Conservation (phyloP, 805 yeast species). For the Grigorovia jiainica region DNA sequence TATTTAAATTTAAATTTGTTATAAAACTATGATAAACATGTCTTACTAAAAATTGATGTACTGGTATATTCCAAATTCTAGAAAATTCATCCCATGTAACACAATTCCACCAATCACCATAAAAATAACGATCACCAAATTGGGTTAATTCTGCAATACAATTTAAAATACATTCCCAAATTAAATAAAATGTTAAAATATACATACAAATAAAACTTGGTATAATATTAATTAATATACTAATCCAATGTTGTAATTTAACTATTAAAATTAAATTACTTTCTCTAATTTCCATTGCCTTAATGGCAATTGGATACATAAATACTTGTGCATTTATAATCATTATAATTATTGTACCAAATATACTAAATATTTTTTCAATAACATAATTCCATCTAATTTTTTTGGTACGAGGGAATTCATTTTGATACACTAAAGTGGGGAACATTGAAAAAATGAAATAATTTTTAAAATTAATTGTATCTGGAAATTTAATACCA, state of each 20-base stretch:
- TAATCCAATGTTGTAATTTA: constrained; percentile 19
- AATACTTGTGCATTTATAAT: constrained; percentile 68
- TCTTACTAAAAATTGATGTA: constrained; percentile 76
- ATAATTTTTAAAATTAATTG: constrained; percentile 55
- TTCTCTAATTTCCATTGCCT: constrained; percentile 43
- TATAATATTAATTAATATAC: constrained; percentile 55
- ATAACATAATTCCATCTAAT: constrained; percentile 63
- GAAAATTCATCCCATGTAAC: constrained; percentile 90
- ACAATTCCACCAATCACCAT: constrained; percentile 97
- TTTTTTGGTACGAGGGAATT: constrained; percentile 63
- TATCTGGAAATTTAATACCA: constrained; percentile 50
- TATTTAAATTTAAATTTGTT: constrained; percentile 59
- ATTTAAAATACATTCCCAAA: constrained; percentile 92
- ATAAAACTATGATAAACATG: constrained; percentile 93
- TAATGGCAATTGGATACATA: constrained; percentile 64
- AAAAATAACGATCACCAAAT: constrained; percentile 87
- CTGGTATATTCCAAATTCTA: constrained; percentile 91
- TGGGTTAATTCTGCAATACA: constrained; percentile 83
- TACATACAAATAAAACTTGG: constrained; percentile 76
- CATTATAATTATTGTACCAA: constrained; percentile 83
- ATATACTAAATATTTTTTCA: constrained; percentile 66
- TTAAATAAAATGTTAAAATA: constrained; percentile 70
- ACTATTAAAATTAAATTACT: constrained; percentile 16
- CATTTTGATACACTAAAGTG: constrained; percentile 72
- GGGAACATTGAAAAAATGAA: constrained; percentile 84